Percentiles rank a stretch among this genome's conserved stretches.
Conservation (phyloP, 2,329 filamentous ascomycete genomes). For the Teratosphaeria gauchensis region DNA sequence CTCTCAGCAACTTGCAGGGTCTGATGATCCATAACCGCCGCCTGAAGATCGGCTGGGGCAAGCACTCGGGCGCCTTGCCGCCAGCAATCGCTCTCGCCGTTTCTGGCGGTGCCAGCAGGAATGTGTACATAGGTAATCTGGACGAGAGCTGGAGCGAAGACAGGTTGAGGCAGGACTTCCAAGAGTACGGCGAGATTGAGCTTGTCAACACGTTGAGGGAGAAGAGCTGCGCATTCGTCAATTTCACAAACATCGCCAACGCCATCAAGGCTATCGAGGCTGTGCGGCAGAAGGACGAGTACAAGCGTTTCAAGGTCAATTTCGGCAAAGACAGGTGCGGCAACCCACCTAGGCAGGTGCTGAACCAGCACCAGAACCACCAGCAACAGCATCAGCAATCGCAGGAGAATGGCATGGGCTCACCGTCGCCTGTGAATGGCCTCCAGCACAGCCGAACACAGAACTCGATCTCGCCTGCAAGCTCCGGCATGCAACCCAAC, state of each 20-base stretch:
- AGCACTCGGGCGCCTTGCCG: slow-evolving; percentile 92
- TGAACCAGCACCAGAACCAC: slow-evolving; percentile 47
- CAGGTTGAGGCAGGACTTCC: slow-evolving; percentile 88
- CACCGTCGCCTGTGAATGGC: slow-evolving; percentile 49
- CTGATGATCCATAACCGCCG: slow-evolving; percentile 98
- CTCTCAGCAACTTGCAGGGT: slow-evolving; percentile 91
- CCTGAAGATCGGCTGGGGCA: slow-evolving; percentile 98
- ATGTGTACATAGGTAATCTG: slow-evolving; percentile 95
- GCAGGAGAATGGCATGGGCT: slow-evolving; percentile 42
- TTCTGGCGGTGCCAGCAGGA: slow-evolving; percentile 92
- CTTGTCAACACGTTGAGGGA: slow-evolving; percentile 91
- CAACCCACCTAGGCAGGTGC: slow-evolving; percentile 83
- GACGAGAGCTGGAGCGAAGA: slow-evolving; percentile 98
- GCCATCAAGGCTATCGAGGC: slow-evolving; percentile 99
- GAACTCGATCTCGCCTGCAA: slow-evolving; percentile 52
- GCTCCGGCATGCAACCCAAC: slow-evolving; percentile 37
- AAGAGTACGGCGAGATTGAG: slow-evolving; percentile 95
- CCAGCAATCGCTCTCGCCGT: slow-evolving; percentile 93
- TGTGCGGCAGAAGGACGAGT: slow-evolving; percentile 87
- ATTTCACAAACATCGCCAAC: slow-evolving; percentile 99
- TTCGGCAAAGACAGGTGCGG: slow-evolving; percentile 98
- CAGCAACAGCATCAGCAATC: slow-evolving; percentile 53
- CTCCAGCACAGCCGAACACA: slow-evolving; percentile 46
- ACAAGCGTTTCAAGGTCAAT: slow-evolving; percentile 98
- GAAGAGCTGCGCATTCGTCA: slow-evolving; percentile 99